These are phyloP conservation scores for Candida sonorensis DNA, from an alignment of 805 yeast genomes.

Conservation along the genomic window DNA sequence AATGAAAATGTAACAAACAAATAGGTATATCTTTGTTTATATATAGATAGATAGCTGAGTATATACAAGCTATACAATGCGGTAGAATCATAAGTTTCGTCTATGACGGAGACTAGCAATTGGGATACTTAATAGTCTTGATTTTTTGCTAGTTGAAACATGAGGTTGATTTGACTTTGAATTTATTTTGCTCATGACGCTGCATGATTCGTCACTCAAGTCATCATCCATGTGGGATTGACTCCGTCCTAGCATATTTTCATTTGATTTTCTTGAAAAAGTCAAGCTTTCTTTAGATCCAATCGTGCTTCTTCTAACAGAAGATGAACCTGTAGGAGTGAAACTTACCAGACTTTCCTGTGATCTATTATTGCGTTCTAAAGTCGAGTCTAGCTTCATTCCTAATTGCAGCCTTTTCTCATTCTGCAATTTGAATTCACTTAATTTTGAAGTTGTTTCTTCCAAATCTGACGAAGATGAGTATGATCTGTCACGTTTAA, in stretches of 20 bases:
- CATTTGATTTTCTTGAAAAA: no score
- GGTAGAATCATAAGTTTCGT: slow-evolving; percentile 5
- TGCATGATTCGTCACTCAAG: no score
- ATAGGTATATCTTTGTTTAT: no score
- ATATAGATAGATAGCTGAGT: no score
- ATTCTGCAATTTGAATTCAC: slow-evolving; percentile 22
- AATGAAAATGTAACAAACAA: no score
- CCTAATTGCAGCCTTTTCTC: slow-evolving; percentile 24
- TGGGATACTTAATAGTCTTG: slow-evolving; percentile 26
- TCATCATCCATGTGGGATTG: no score
- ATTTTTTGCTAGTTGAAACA: slow-evolving; percentile 8
- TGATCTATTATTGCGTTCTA: slow-evolving; percentile 14
- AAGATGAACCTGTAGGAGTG: background rate
- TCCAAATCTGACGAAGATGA: slow-evolving; percentile 15
- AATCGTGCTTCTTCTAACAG: background rate
- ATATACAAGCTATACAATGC: no score
- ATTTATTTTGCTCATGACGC: background rate
- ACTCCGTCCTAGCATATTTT: no score
- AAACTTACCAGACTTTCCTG: slow-evolving; percentile 17
- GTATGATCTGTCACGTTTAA: slow-evolving; percentile 4
- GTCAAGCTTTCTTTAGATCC: no score
- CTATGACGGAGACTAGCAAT: slow-evolving; percentile 23
- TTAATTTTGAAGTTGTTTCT: slow-evolving; percentile 23
- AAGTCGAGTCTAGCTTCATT: slow-evolving; percentile 17
- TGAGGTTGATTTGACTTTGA: background rate